Evolutionary conservation across 2,329 filamentous ascomycete species (phyloP).

Genomic region (Epichloe hybrida): DNA sequence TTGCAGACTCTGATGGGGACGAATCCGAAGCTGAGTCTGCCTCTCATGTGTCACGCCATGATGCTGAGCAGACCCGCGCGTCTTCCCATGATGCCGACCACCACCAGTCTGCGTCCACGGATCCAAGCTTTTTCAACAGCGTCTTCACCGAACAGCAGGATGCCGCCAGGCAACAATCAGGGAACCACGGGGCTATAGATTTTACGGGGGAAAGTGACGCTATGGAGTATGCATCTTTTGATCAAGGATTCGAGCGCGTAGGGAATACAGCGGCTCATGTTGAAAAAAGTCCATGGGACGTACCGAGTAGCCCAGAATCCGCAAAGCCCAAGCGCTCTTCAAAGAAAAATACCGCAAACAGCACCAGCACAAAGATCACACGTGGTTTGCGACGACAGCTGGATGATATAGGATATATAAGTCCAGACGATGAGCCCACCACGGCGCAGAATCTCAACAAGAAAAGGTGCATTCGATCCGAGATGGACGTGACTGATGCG

Average conservation of each 20-base stretch:
- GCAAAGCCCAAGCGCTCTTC: neutral
- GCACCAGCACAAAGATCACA: constrained; percentile 8
- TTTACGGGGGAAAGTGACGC: neutral
- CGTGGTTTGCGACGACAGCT: constrained; percentile 7
- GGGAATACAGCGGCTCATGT: neutral
- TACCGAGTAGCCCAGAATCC: constrained; percentile 28
- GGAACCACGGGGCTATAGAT: neutral
- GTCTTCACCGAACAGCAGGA: constrained; percentile 33
- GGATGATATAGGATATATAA: constrained; percentile 10
- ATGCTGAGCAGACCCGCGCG: neutral
- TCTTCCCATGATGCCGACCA: constrained; percentile 10
- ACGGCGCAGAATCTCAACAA: neutral
- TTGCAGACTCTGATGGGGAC: constrained; percentile 29
- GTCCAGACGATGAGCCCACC: constrained; percentile 5
- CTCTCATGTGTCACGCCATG: neutral
- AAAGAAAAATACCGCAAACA: neutral
- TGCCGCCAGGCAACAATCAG: constrained; percentile 12
- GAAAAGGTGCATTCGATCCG: neutral
- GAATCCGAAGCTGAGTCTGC: constrained; percentile 1
- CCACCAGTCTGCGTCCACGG: constrained; percentile 28
- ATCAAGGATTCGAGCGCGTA: constrained; percentile 5
- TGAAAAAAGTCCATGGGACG: constrained; percentile 27
- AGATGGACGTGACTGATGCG: constrained; percentile 3
- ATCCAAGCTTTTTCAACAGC: constrained; percentile 32
- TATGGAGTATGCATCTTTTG: constrained; percentile 2